These are phyloP conservation scores for Amborella trichopoda DNA, from an alignment of 164 flowering plant genomes.

Conservation along the genomic window DNA sequence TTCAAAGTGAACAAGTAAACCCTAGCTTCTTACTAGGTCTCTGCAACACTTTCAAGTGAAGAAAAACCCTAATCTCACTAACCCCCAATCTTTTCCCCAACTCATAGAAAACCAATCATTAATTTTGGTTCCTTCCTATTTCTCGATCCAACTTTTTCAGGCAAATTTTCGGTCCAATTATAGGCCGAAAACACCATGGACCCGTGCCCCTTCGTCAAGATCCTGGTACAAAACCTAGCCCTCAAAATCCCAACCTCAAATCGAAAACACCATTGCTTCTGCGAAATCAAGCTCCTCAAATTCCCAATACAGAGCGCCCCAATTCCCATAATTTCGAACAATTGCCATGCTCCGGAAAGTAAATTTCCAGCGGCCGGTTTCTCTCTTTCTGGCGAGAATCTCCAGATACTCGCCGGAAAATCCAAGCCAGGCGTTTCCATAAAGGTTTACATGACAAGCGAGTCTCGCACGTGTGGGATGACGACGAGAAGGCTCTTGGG, in stretches of 20 bases:
- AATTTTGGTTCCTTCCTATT: too few species aligned
- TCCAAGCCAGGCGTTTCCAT: constrained; percentile 33
- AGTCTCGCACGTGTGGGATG: constrained; percentile 57
- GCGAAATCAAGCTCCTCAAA: constrained; percentile 43
- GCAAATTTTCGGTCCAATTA: too few species aligned
- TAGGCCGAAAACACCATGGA: too few species aligned
- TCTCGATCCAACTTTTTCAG: too few species aligned
- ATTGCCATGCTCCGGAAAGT: constrained; percentile 28
- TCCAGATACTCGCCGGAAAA: constrained; percentile 44
- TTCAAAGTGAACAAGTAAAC: too few species aligned
- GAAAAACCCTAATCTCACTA: too few species aligned
- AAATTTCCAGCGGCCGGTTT: constrained; percentile 34
- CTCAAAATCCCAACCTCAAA: constrained; percentile 53
- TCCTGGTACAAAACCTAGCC: constrained; percentile 66
- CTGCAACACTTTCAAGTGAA: too few species aligned
- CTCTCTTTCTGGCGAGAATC: constrained; percentile 48
- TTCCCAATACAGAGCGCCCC: constrained; percentile 67
- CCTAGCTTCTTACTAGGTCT: too few species aligned
- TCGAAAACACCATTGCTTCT: constrained; percentile 52
- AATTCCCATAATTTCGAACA: constrained; percentile 35
- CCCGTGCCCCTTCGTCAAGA: constrained; percentile 79
- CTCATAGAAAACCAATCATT: too few species aligned
- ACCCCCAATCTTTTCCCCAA: too few species aligned
- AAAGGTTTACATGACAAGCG: constrained; percentile 50
- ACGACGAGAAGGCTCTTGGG: constrained; percentile 48